phyloP scores from a whole-genome alignment of 805 yeast genomes.

The Lachancea sp. region DNA sequence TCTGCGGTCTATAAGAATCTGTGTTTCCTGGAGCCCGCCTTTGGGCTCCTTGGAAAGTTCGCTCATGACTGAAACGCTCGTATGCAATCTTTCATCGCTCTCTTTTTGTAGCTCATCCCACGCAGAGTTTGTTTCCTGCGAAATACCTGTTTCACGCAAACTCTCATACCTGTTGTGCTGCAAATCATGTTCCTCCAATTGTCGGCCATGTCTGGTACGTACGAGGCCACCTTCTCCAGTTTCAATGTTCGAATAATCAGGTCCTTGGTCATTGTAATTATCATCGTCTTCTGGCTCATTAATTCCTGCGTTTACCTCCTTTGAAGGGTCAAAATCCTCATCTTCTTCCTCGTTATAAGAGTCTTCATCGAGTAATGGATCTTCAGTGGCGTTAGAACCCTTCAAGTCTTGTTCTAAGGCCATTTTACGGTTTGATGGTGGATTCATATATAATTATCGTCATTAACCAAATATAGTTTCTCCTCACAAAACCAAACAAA shows the following conservation, averaged over 20 bases:
- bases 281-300: constrained; percentile 31
- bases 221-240: constrained; percentile 57
- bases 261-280: constrained; percentile 27
- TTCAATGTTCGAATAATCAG: constrained; percentile 46
- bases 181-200: constrained; percentile 34
- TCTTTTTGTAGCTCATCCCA: constrained; percentile 48
- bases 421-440: neutral
- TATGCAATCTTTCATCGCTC: constrained; percentile 25
- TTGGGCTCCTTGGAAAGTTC: constrained; percentile 2
- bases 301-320: constrained; percentile 30
- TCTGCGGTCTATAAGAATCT: constrained; percentile 64
- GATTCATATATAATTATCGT: no score
- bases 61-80: constrained; percentile 22
- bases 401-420: constrained; percentile 5
- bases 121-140: constrained; percentile 44
- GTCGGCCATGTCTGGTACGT: constrained; percentile 61
- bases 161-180: constrained; percentile 30
- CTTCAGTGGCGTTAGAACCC: constrained; percentile 19
- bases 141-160: constrained; percentile 21
- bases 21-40: constrained; percentile 34
- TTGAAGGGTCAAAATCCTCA: constrained; percentile 34
- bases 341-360: constrained; percentile 34
- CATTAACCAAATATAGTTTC: no score
- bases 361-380: constrained; percentile 19
- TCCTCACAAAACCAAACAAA: no score